These are phyloP conservation scores for Hygrophorus pudorinus DNA, from an alignment of 768 basidiomycete species.

Conservation along the genomic window DNA sequence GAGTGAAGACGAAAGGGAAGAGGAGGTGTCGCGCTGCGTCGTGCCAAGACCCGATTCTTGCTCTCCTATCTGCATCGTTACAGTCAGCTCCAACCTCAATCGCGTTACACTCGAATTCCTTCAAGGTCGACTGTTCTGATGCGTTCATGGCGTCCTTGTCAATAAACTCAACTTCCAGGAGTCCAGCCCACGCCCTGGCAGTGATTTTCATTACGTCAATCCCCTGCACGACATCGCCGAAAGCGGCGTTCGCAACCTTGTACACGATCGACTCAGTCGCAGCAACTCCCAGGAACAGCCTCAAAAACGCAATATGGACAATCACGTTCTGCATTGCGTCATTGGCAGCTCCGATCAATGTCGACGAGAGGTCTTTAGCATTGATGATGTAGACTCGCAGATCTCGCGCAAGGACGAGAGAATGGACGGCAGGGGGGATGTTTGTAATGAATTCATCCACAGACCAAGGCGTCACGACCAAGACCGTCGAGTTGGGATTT, in stretches of 20 bases:
- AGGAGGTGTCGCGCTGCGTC: conserved; percentile 82
- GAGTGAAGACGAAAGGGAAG: conserved; percentile 74
- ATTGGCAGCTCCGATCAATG: conserved; percentile 24
- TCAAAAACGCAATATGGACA: conserved; percentile 72
- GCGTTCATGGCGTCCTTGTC: conserved; percentile 9
- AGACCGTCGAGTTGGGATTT: conserved; percentile 55
- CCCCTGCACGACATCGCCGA: conserved; percentile 37
- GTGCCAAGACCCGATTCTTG: conserved; percentile 65
- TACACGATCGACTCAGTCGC: conserved; percentile 44
- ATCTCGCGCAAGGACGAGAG: conserved; percentile 38
- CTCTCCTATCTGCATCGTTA: conserved; percentile 50
- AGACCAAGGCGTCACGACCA: conserved; percentile 71
- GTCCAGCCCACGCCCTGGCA: conserved; percentile 52
- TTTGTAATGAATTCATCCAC: conserved; percentile 62
- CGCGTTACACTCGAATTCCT: conserved; percentile 63
- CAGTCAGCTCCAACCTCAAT: conserved; percentile 54
- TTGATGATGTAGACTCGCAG: conserved; percentile 54
- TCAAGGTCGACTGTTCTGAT: conserved; percentile 26
- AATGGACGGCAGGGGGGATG: conserved; percentile 41
- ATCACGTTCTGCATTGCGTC: conserved; percentile 46
- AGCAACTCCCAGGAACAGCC: conserved; percentile 67
- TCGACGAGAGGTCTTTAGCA: conserved; percentile 39
- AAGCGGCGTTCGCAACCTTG: conserved; percentile 37
- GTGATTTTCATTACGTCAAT: conserved; percentile 44
- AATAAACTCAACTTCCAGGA: conserved; percentile 46